Evolutionary conservation across 495 filamentous ascomycete genomes (phyloP).

Genomic region (Delitschia confertaspora): DNA sequence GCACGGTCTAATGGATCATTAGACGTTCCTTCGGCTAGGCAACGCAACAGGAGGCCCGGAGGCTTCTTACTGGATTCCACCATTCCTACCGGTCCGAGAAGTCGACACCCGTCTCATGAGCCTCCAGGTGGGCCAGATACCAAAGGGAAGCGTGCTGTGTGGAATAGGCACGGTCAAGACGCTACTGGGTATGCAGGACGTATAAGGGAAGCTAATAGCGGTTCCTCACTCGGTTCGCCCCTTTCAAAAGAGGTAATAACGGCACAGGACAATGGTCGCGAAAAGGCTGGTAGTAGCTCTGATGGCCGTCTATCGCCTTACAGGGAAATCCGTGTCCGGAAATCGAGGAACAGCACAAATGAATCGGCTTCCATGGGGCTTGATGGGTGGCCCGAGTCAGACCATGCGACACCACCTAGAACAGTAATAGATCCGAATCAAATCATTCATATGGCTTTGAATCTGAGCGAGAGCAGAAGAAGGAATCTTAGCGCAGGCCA

Average conservation of each 20-base stretch:
- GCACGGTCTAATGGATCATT: slow-evolving; percentile 14
- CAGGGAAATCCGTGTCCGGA: slow-evolving; percentile 4
- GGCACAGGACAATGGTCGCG: slow-evolving; percentile 1
- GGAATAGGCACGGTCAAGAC: slow-evolving; percentile 11
- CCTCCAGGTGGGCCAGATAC: slow-evolving; percentile 1
- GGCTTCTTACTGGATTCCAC: slow-evolving; percentile 33
- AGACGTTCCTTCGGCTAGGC: slow-evolving; percentile 18
- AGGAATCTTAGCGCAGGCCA: slow-evolving; percentile 39
- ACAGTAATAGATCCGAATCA: slow-evolving; percentile 58
- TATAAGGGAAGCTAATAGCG: slow-evolving; percentile 11
- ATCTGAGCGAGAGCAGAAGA: slow-evolving; percentile 72
- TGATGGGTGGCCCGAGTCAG: neutral
- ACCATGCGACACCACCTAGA: slow-evolving; percentile 2
- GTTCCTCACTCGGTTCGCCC: slow-evolving; percentile 24
- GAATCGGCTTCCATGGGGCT: neutral
- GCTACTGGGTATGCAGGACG: neutral
- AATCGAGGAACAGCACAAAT: slow-evolving; percentile 6
- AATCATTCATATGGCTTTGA: slow-evolving; percentile 84
- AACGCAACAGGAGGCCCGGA: slow-evolving; percentile 26
- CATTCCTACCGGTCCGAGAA: slow-evolving; percentile 11
- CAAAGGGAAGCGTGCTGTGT: slow-evolving; percentile 22
- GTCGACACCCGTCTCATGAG: slow-evolving; percentile 9
- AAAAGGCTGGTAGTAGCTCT: no score
- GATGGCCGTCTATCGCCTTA: no score
- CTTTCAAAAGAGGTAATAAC: slow-evolving; percentile 24